These are phyloP conservation scores for Cordyceps javanica DNA, from an alignment of 2,329 filamentous ascomycete genomes.

Conservation along the genomic window DNA sequence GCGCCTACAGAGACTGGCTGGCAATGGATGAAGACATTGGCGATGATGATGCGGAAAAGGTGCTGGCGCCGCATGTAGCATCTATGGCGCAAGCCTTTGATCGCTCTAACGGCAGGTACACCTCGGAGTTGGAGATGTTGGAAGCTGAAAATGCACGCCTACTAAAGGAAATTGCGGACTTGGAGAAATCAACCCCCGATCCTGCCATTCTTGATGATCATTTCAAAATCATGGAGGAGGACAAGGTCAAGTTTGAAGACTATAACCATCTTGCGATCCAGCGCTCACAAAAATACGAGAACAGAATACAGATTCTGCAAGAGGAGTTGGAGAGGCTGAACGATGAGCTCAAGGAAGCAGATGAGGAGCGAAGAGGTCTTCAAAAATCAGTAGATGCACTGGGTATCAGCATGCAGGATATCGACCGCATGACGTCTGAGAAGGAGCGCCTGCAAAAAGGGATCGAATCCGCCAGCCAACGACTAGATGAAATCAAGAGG, in stretches of 20 bases:
- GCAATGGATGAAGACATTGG: constrained; percentile 83
- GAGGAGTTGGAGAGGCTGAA: constrained; percentile 77
- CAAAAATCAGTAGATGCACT: constrained; percentile 87
- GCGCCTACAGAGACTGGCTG: constrained; percentile 90
- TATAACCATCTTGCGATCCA: constrained; percentile 82
- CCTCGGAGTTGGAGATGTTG: constrained; percentile 75
- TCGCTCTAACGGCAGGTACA: constrained; percentile 74
- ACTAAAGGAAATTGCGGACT: constrained; percentile 78
- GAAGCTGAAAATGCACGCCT: constrained; percentile 81
- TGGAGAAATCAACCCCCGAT: constrained; percentile 81
- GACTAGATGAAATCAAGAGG: constrained; percentile 80
- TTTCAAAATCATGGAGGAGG: constrained; percentile 90
- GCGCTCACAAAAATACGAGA: constrained; percentile 84
- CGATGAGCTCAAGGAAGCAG: constrained; percentile 68
- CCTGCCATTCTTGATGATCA: constrained; percentile 79
- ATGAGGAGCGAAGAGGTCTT: constrained; percentile 72
- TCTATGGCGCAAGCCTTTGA: constrained; percentile 87
- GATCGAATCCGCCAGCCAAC: constrained; percentile 67
- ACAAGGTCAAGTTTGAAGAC: constrained; percentile 89
- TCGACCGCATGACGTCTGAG: constrained; percentile 97
- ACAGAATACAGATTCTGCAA: constrained; percentile 72
- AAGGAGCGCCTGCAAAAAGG: constrained; percentile 87
- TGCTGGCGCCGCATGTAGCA: constrained; percentile 77
- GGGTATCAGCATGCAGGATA: constrained; percentile 95
- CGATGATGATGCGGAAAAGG: constrained; percentile 73